Evolutionary conservation across 2,329 filamentous ascomycete genomes (phyloP).

Genomic region (Fusarium sp.): DNA sequence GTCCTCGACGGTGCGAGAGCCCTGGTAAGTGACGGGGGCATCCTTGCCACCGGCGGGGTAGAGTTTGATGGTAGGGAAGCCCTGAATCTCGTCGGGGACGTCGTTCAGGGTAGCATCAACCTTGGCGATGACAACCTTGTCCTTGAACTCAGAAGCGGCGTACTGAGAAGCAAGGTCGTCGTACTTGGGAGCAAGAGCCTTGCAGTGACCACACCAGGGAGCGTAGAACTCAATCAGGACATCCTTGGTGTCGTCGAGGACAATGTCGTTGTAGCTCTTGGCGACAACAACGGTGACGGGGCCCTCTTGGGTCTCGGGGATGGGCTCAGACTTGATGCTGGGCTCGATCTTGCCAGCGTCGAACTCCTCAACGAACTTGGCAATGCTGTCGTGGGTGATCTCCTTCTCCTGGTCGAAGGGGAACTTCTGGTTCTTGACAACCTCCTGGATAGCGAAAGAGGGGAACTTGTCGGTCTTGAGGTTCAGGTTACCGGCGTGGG

Average conservation of each 20-base stretch:
- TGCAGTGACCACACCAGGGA: slow-evolving; percentile 99
- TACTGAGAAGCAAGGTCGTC: slow-evolving; percentile 88
- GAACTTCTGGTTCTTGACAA: slow-evolving; percentile 95
- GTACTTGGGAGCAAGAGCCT: slow-evolving; percentile 95
- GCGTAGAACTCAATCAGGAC: slow-evolving; percentile 99
- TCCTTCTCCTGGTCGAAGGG: slow-evolving; percentile 88
- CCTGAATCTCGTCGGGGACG: slow-evolving; percentile 94
- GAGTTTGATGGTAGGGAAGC: slow-evolving; percentile 99
- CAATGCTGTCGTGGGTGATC: slow-evolving; percentile 77
- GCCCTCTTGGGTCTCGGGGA: slow-evolving; percentile 93
- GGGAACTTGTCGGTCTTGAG: slow-evolving; percentile 96
- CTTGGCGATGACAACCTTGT: slow-evolving; percentile 94
- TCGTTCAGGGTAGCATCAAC: slow-evolving; percentile 97
- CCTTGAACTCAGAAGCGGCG: slow-evolving; percentile 80
- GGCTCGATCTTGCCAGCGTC: slow-evolving; percentile 88
- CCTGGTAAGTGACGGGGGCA: slow-evolving; percentile 85
- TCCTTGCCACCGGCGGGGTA: slow-evolving; percentile 92
- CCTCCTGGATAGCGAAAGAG: slow-evolving; percentile 97
- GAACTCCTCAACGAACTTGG: slow-evolving; percentile 87
- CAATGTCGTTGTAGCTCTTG: slow-evolving; percentile 91
- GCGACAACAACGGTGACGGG: slow-evolving; percentile 90
- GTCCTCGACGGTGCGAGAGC: slow-evolving; percentile 90
- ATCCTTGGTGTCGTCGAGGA: slow-evolving; percentile 95
- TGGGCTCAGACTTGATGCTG: slow-evolving; percentile 97
- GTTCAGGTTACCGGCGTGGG: slow-evolving; percentile 96